Percentiles rank a stretch among this genome's conserved stretches.
These are phyloP conservation scores for Aphanomyces astaci DNA, from an alignment of 352 stramenopile genomes.

Conservation along the genomic window DNA sequence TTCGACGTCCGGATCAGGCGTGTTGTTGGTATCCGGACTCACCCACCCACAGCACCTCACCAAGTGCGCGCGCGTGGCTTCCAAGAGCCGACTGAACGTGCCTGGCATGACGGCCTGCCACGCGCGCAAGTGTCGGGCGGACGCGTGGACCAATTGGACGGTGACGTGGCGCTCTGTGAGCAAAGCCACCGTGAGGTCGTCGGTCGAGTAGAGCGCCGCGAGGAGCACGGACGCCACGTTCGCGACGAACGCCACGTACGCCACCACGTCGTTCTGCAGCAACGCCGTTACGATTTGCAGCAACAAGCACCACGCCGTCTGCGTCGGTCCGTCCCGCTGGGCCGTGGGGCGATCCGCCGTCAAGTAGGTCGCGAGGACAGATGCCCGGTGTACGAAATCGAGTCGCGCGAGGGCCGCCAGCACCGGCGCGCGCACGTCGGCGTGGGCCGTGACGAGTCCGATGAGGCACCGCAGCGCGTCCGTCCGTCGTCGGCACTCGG, in stretches of 20 bases:
- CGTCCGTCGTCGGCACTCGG: too few relatives aligned
- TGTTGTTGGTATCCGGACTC: slow-evolving; percentile 7
- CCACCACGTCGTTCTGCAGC: neutral
- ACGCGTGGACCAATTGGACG: neutral
- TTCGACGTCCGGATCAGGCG: too few relatives aligned
- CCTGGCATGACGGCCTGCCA: neutral
- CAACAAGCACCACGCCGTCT: slow-evolving; percentile 1
- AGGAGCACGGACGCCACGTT: slow-evolving; percentile 12
- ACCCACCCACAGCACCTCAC: neutral
- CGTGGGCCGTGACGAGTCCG: too few relatives aligned
- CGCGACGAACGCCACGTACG: neutral
- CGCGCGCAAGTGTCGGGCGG: neutral
- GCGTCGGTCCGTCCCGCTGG: neutral
- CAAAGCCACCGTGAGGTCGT: neutral
- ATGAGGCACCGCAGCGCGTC: too few relatives aligned
- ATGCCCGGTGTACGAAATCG: too few relatives aligned
- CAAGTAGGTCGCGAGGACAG: too few relatives aligned
- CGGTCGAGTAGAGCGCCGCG: neutral
- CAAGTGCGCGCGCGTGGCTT: neutral
- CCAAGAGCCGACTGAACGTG: neutral
- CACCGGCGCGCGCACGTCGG: too few relatives aligned
- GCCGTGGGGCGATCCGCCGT: too few relatives aligned
- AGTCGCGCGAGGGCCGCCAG: too few relatives aligned
- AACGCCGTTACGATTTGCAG: neutral
- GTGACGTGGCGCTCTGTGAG: neutral